Evolutionary conservation across 1,284 basidiomycete genomes (phyloP), one percentile per base, ranked within the genome.

Genomic region (Rhodotorula sp.): DNA sequence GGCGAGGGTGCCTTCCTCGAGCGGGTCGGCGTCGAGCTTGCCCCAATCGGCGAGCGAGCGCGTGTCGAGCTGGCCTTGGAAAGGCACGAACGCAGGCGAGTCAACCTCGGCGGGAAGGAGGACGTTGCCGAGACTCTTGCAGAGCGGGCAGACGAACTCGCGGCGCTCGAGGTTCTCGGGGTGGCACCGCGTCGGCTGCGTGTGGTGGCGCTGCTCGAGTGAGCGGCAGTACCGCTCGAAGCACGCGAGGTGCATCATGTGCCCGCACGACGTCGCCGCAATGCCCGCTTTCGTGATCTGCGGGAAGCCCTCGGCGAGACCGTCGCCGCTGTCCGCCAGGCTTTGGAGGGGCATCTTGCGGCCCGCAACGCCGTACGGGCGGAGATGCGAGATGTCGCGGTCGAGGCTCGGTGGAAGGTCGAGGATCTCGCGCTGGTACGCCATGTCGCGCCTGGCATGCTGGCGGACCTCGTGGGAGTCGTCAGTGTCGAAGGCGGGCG

Each of bases 141-240:
- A 99, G n/a, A 99, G 83, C 0, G 97, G 97, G 79, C 97, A 99
- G 65, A 98, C 92, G 83, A 90, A 99, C 81, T 99, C 97, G 80
- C 91, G 91, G 56, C 97, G 86, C 29, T 90, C 88, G 44, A 95
- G 91, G 79, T 90, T 92, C 81, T 99, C 96, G 0, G 97, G 96
- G 79, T 98, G 96, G 77, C 96, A 95, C 46, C 97, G 86, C 13
- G 94, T 93, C 7, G 92, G 89, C 79, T 99, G 96, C 0, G 89
- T 86, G 9, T 91, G 88, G 81, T 99, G 97, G 27, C 96, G 88
- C 75, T 91, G 89, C 67, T 93, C 88, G 66, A 97, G 91, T 27
- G 93, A 94, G 6, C 87, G 83, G 77, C 88, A 94, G 81, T 99
- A 99, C 1, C 90, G 89, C 69, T 91, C 89, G 84, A 99, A 97